Evolutionary conservation across 2,329 filamentous ascomycete genomes (phyloP).

Genomic region (Paecilomyces fulvus): DNA sequence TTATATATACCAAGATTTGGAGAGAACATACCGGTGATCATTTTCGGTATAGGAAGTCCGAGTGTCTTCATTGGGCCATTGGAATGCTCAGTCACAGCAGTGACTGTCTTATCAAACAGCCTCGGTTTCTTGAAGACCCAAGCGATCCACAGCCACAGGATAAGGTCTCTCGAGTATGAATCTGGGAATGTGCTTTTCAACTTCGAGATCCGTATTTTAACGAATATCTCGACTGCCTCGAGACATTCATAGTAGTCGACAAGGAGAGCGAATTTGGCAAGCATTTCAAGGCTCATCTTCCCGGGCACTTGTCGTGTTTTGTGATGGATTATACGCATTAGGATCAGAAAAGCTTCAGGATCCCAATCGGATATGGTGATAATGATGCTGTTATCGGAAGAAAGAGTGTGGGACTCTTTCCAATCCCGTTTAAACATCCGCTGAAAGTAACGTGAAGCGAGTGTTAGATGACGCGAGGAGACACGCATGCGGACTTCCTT

Average conservation of each 20-base stretch:
- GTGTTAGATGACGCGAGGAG: slow-evolving; percentile 1
- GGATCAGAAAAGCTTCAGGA: slow-evolving; percentile 30
- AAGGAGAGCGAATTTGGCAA: slow-evolving; percentile 39
- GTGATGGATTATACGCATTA: slow-evolving; percentile 42
- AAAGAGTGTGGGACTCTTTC: not conserved
- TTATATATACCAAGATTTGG: not conserved
- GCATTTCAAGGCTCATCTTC: slow-evolving; percentile 29
- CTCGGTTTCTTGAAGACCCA: not conserved
- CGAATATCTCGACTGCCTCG: slow-evolving; percentile 37
- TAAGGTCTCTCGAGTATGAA: slow-evolving; percentile 1
- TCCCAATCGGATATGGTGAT: slow-evolving; percentile 11
- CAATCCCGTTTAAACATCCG: not conserved
- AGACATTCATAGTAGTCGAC: slow-evolving; percentile 36
- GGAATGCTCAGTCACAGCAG: not conserved
- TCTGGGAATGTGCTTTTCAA: slow-evolving; percentile 4
- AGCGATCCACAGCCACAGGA: slow-evolving; percentile 13
- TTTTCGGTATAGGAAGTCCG: not conserved
- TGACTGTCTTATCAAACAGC: not conserved
- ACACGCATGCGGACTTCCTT: not conserved
- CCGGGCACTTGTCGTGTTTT: slow-evolving; percentile 33
- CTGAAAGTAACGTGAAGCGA: slow-evolving; percentile 1
- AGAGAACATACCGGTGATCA: not conserved
- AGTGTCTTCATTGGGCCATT: not conserved
- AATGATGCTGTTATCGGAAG: not conserved
- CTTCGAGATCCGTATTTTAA: slow-evolving; percentile 33